Percentiles rank a stretch among this genome's conserved stretches.
Evolutionary conservation across 805 yeast species (phyloP).

Genomic region (Yarrowia yakushimensis): DNA sequence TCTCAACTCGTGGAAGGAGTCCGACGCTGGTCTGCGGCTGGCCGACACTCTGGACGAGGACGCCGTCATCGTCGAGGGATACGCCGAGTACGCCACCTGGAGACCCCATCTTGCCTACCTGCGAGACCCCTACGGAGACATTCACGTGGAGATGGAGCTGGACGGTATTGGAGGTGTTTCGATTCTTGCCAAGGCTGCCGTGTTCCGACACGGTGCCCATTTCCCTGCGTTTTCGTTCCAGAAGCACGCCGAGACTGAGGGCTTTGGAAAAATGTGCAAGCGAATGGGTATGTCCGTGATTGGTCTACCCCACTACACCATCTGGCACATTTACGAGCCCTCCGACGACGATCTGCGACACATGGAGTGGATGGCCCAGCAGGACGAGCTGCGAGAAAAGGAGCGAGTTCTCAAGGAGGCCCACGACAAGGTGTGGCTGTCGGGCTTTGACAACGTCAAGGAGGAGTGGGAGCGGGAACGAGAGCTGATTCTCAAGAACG

Average conservation of each 20-base stretch:
- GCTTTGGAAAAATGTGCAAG: constrained; percentile 86
- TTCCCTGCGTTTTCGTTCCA: constrained; percentile 96
- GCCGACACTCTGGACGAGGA: constrained; percentile 70
- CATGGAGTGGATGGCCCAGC: constrained; percentile 47
- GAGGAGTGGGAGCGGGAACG: constrained; percentile 72
- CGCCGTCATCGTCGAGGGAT: constrained; percentile 96
- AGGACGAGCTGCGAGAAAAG: constrained; percentile 40
- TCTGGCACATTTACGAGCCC: constrained; percentile 98
- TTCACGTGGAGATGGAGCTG: constrained; percentile 76
- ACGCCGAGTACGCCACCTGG: constrained; percentile 97
- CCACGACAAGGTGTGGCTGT: constrained; percentile 53
- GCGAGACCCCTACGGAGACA: constrained; percentile 92
- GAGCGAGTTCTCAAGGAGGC: constrained; percentile 38
- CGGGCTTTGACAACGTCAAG: constrained; percentile 73
- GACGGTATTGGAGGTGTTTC: constrained; percentile 99
- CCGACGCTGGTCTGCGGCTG: constrained; percentile 57
- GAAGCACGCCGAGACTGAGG: constrained; percentile 97
- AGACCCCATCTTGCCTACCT: constrained; percentile 93
- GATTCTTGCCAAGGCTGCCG: constrained; percentile 79
- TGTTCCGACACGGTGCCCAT: constrained; percentile 83
- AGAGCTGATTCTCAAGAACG: constrained; percentile 66
- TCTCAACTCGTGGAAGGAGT: constrained; percentile 93
- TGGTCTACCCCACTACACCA: constrained; percentile 93
- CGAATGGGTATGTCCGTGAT: constrained; percentile 83
- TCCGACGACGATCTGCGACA: constrained; percentile 86